Conservation (phyloP, 805 yeast genomes). For the Lipomyces chichibuensis region DNA sequence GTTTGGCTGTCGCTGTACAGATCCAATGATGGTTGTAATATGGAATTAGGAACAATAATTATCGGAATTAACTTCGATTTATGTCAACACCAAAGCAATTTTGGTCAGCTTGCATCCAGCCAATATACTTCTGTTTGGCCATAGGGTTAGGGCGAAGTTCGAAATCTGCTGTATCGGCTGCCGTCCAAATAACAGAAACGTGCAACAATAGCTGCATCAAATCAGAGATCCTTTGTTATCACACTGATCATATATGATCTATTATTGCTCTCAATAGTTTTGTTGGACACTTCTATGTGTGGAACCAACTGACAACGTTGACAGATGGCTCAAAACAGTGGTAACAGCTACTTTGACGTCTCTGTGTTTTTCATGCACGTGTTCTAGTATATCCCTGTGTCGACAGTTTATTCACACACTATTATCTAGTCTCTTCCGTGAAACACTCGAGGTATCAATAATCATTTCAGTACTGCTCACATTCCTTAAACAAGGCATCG, state of each 20-base stretch:
- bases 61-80: too few species aligned
- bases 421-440: conserved; percentile 68
- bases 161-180: too few species aligned
- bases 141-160: neutral
- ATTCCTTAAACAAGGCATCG: conserved; percentile 87
- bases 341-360: conserved; percentile 51
- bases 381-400: neutral
- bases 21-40: too few species aligned
- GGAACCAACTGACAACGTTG: neutral
- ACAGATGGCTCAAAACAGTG: neutral
- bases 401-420: neutral
- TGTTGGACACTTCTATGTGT: neutral
- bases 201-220: neutral
- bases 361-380: conserved; percentile 38
- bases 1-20: too few species aligned
- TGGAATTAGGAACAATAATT: neutral
- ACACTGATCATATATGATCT: neutral
- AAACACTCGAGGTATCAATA: conserved; percentile 87
- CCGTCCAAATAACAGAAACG: neutral
- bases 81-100: too few species aligned
- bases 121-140: neutral
- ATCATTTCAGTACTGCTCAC: conserved; percentile 90
- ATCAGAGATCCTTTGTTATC: neutral
- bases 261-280: neutral
- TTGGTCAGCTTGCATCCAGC: too few species aligned